Evolutionary conservation across 2,329 filamentous ascomycete genomes (phyloP).

Genomic region (Aaosphaeria pasadenensis): DNA sequence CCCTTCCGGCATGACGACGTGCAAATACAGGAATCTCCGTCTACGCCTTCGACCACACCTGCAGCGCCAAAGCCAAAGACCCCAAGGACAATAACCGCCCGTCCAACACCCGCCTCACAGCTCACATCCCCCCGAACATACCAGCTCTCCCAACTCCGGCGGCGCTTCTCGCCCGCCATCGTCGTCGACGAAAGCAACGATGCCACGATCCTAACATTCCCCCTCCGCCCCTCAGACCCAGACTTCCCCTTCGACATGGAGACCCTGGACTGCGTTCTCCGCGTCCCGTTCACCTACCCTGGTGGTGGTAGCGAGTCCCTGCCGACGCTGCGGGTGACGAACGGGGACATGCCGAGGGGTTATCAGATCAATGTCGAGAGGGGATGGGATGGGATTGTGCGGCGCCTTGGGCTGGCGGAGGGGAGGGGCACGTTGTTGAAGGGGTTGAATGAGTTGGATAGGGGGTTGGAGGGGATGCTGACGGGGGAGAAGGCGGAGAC

Average conservation of each 20-base stretch:
- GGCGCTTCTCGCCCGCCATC: slow-evolving; percentile 55
- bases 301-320: slow-evolving; percentile 27
- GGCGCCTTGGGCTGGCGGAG: slow-evolving; percentile 32
- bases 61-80: slow-evolving; percentile 5
- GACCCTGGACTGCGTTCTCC: slow-evolving; percentile 64
- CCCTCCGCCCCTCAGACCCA: slow-evolving; percentile 70
- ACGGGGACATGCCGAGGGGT: slow-evolving; percentile 65
- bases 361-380: slow-evolving; percentile 75
- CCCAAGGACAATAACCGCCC: slow-evolving; percentile 49
- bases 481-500: slow-evolving; percentile 57
- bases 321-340: slow-evolving; percentile 61
- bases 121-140: slow-evolving; percentile 67
- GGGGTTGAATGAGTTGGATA: slow-evolving; percentile 69
- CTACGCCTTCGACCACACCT: slow-evolving; percentile 5
- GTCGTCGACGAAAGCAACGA: slow-evolving; percentile 27
- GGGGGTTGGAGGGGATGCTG: slow-evolving; percentile 66
- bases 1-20: slow-evolving; percentile 47
- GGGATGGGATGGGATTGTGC: slow-evolving; percentile 66
- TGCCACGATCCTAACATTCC: slow-evolving; percentile 61
- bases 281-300: slow-evolving; percentile 65
- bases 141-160: slow-evolving; percentile 69
- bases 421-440: slow-evolving; percentile 60
- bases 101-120: slow-evolving; percentile 65
- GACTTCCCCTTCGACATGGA: slow-evolving; percentile 80
- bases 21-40: slow-evolving; percentile 4